Base-by-base conservation (phyloP, 148 eudicot species). In the Pouteria glomerata region DNA sequence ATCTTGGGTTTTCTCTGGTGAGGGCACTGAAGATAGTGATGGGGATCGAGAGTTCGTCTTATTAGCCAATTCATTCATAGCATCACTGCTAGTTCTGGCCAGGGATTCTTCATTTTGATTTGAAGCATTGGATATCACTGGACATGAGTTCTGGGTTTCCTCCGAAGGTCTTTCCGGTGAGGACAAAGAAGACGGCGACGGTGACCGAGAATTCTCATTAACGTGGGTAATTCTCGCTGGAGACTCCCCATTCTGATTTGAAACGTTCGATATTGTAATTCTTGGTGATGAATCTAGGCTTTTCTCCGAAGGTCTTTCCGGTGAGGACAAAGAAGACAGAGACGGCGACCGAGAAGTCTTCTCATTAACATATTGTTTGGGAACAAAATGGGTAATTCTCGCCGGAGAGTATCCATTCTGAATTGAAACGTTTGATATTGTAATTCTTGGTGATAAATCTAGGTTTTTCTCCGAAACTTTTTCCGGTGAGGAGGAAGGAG, bases 401-500 rank as follows among this genome's bases (percentile, higher is more conserved):
- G n/a, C 66, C 21, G 29, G 74, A 77, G 72, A 73, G 39, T 53
- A 76, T 13, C 18, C 62, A 26, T 62, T 61, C 13, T 45, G 41
- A 23, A 37, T 41, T 3, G 72, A 72, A 50, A 8, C 56, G 63
- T 44, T 69, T 66, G 88, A 85, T 55, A 77, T 11, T n/a, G n/a
- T n/a, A n/a, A 79, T 29, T 26, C 75, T 56, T 0, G 79, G 73
- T 1, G 79, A 71, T 55, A 72, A 60, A 62, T 87, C 84, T 66
- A 72, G 68, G 33, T 73, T 82, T 66, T 71, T 41, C 45, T 63
- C 63, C 48, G 73, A 71, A 29, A 34, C 81, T 70, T 80, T 80
- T 15, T 83, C 85, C 45, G 89, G 78, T 8, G 87, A 85, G 1
- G 82, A 78, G 2, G 69, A 74, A 13, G 68, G 52, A 21, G 72